A percentile compares a stretch with the other conserved stretches of the same genome.
Conservation (phyloP, 306 rosid species). For the Trifolium repens region DNA sequence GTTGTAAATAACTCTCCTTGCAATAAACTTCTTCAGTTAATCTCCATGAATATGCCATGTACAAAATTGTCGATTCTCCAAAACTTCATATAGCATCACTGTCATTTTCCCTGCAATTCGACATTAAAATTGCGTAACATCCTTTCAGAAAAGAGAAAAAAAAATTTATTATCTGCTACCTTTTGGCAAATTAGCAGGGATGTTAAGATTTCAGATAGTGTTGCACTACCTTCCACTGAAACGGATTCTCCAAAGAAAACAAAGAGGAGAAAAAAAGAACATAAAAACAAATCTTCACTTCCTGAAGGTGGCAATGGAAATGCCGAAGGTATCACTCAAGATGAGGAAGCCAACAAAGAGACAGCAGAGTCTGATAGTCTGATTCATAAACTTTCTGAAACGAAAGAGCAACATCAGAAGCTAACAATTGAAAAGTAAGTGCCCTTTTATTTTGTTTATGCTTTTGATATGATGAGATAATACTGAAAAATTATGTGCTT, state of each 20-base stretch:
- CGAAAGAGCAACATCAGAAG: conserved; percentile 46
- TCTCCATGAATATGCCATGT: background rate
- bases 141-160: conserved; percentile 16
- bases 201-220: conserved; percentile 37
- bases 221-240: conserved; percentile 39
- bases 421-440: conserved; percentile 56
- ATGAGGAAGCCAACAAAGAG: conserved; percentile 40
- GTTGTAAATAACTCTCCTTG: background rate
- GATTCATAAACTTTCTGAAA: conserved; percentile 38
- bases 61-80: conserved; percentile 6
- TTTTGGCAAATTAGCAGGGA: conserved; percentile 43
- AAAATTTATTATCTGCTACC: background rate
- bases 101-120: background rate
- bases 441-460: background rate
- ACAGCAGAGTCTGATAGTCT: conserved; percentile 36
- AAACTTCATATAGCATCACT: conserved; percentile 1
- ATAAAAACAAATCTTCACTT: conserved; percentile 33
- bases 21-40: conserved; percentile 18
- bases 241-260: conserved; percentile 39
- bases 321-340: conserved; percentile 32
- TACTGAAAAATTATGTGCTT: conserved; percentile 5
- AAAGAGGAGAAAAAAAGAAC: conserved; percentile 57
- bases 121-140: background rate
- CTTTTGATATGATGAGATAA: background rate
- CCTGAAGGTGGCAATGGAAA: conserved; percentile 41